These are phyloP conservation scores for Colletotrichum nymphaeae DNA, from an alignment of 2,329 filamentous ascomycete genomes.

Conservation along the genomic window DNA sequence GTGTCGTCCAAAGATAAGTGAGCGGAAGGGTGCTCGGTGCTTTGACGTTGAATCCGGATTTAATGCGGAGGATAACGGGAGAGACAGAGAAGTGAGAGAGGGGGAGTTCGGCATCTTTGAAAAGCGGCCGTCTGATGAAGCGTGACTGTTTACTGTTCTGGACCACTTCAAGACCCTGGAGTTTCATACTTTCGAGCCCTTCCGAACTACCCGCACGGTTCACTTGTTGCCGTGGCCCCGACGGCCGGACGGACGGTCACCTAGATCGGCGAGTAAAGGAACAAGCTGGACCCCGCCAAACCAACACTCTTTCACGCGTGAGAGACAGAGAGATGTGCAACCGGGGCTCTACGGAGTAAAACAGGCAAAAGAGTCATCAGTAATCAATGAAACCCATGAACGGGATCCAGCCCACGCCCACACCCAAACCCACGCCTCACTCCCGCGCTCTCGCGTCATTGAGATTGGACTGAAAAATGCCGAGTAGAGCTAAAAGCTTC, in stretches of 20 bases:
- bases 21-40: neutral
- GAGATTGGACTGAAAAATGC: neutral
- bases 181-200: neutral
- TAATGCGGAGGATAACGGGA: neutral
- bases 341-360: neutral
- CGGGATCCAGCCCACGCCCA: neutral
- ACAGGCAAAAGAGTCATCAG: neutral
- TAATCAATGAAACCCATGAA: neutral
- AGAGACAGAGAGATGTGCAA: neutral
- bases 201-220: conserved; percentile 26
- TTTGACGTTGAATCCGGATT: conserved; percentile 14
- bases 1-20: conserved; percentile 22
- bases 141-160: neutral
- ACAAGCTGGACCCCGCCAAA: neutral
- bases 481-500: conserved; percentile 14
- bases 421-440: neutral
- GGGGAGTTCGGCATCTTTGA: conserved; percentile 22
- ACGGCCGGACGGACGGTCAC: conserved; percentile 3
- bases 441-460: conserved; percentile 14
- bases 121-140: neutral
- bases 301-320: neutral
- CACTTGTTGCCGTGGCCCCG: conserved; percentile 22
- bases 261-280: neutral
- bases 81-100: neutral
- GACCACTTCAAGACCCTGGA: neutral